Percentiles rank a stretch among this genome's conserved stretches.
Conservation (phyloP, 352 stramenopile species). For the Globisporangium okanoganense region DNA sequence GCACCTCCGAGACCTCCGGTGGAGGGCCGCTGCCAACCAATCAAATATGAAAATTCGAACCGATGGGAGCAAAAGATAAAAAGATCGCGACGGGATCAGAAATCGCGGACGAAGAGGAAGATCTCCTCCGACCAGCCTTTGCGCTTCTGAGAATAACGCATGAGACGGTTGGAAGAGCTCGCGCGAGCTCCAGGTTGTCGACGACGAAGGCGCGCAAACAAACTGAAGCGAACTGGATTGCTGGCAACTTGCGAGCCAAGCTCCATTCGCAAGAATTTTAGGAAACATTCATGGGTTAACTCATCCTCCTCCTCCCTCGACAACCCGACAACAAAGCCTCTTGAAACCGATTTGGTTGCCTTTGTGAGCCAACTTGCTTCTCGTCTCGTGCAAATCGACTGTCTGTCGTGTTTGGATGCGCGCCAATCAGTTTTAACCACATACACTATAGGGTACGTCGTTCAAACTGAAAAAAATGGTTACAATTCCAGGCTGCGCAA, state of each 20-base stretch:
- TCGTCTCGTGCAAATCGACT: no score
- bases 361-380: no score
- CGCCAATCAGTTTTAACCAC: no score
- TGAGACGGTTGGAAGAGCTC: no score
- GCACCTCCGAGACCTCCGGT: background rate
- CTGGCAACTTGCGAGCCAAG: no score
- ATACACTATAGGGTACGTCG: no score
- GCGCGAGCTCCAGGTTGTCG: conserved; percentile 1
- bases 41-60: conserved; percentile 9
- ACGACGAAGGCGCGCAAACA: no score
- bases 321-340: background rate
- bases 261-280: no score
- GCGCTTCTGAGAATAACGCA: background rate
- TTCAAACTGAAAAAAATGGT: no score
- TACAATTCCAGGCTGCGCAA: no score
- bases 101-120: conserved; percentile 3
- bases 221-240: background rate
- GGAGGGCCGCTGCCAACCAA: background rate
- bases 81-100: conserved; percentile 10
- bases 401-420: no score
- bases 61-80: background rate
- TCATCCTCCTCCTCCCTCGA: conserved; percentile 4
- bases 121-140: conserved; percentile 4
- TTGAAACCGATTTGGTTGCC: background rate
- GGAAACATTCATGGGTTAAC: conserved; percentile 15